Base-by-base conservation (phyloP, 2,329 filamentous ascomycete genomes). In the Annulohypoxylon truncatum region DNA sequence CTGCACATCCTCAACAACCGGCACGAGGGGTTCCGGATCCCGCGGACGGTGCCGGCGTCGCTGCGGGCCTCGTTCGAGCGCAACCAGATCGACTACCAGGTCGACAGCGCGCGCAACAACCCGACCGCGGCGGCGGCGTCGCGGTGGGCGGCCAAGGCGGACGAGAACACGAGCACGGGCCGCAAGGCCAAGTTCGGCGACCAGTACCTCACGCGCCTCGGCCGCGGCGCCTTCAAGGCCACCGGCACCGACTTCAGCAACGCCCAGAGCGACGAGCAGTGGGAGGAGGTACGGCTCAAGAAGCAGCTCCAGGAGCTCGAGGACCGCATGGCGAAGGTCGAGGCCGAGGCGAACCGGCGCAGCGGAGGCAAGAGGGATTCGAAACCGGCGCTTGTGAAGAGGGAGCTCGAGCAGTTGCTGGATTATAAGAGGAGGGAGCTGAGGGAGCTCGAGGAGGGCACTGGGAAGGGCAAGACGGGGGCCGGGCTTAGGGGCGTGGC, bases 181-280 rank as follows among this genome's bases (percentile, higher is more conserved):
- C 91, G 92, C 76, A 99, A 99, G 82, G 91, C 94, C 73, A 97
- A 97, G 82, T 99, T 99, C 76, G 96, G 96, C 71, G 96, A 99
- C 79, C 92, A 97, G 69, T 99, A 98, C 80, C 87, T 99, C 61
- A 96, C 92, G 66, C 90, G 96, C 10, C 85, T 99, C 38, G 96
- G 96, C 55, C 91, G 94, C 75, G 89, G 90, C 71, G 90, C 87
- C 64, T 95, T 96, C 81, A 90, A 92, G 76, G 88, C 92, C 7
- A 84, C 90, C 40, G 96, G 96, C 24, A 99, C 96, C 1, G 94
- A 99, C 81, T 98, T 98, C 78, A 91, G 89, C 63, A 85, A 87
- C 35, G 91, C 92, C 68, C 92, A 94, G 77, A 92, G 92, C 66
- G 95, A 96, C 74, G 72, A 72, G 56, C 96, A 99, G 77, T 98